Percentiles rank a stretch among this genome's conserved stretches.
Evolutionary conservation across 164 flowering plant species (phyloP).

Genomic region (Dillenia suffruticosa): DNA sequence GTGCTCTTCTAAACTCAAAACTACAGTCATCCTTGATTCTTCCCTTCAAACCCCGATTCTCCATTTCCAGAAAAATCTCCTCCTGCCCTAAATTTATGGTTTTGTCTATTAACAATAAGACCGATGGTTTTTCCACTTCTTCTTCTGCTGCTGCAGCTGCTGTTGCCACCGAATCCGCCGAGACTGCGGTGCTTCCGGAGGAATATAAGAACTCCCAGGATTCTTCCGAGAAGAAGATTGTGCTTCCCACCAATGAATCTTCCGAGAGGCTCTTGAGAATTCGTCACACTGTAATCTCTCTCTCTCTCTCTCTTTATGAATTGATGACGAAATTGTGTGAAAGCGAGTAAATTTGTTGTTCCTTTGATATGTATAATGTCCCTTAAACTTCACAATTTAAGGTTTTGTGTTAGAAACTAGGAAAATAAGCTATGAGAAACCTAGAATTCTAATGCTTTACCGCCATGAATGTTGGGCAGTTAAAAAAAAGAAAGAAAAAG

Average conservation of each 20-base stretch:
- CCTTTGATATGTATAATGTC: background rate
- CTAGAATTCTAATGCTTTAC: too few relatives aligned
- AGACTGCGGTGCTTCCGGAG: conserved; percentile 3
- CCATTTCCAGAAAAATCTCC: conserved; percentile 8
- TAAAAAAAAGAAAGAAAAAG: too few relatives aligned
- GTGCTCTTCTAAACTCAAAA: background rate
- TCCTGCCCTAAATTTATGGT: conserved; percentile 5
- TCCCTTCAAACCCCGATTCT: conserved; percentile 4
- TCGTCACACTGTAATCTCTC: conserved; percentile 64
- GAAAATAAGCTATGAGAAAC: too few relatives aligned
- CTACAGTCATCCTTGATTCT: conserved; percentile 1
- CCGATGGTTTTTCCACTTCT: conserved; percentile 11
- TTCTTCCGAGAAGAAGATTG: conserved; percentile 23
- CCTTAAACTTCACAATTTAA: too few relatives aligned
- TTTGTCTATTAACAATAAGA: conserved; percentile 1
- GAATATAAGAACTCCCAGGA: conserved; percentile 8
- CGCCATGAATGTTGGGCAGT: too few relatives aligned
- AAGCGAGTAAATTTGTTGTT: background rate
- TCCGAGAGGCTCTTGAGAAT: conserved; percentile 62
- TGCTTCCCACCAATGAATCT: conserved; percentile 79
- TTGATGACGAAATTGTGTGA: background rate
- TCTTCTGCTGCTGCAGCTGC: conserved; percentile 17
- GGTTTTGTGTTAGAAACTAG: too few relatives aligned
- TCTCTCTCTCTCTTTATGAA: background rate
- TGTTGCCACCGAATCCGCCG: conserved; percentile 30